phyloP scores from a whole-genome alignment of 305 asterid species.

The Petunia hybrid region DNA sequence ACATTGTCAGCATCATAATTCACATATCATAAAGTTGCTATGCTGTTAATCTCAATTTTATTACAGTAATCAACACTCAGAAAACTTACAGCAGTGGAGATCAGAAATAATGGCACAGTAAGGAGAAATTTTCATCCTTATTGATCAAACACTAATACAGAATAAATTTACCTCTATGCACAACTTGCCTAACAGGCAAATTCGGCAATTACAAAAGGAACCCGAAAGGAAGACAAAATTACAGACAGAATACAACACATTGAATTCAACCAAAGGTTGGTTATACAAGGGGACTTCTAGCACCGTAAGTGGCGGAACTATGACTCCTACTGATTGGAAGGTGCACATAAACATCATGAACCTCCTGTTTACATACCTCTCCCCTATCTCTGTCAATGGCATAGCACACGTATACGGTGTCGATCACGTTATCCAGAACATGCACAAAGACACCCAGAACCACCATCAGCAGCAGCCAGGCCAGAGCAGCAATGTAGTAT shows the following conservation, averaged over 20 bases:
- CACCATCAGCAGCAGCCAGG: slow-evolving; percentile 76
- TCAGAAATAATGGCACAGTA: not conserved
- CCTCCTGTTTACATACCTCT: slow-evolving; percentile 80
- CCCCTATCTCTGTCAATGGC: slow-evolving; percentile 87
- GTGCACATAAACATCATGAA: slow-evolving; percentile 90
- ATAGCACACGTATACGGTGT: slow-evolving; percentile 83
- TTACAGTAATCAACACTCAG: not conserved
- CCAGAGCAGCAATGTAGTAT: slow-evolving; percentile 67
- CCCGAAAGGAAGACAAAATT: slow-evolving; percentile 42
- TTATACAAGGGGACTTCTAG: slow-evolving; percentile 67
- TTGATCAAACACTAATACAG: slow-evolving; percentile 47
- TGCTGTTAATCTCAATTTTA: no score
- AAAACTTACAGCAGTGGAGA: not conserved
- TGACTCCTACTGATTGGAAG: slow-evolving; percentile 84
- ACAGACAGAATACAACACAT: slow-evolving; percentile 51
- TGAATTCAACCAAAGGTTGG: slow-evolving; percentile 1
- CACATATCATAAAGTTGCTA: not conserved
- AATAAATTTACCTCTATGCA: slow-evolving; percentile 47
- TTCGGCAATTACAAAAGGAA: slow-evolving; percentile 33
- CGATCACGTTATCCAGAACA: slow-evolving; percentile 76
- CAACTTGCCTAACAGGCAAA: slow-evolving; percentile 36
- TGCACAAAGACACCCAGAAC: slow-evolving; percentile 74
- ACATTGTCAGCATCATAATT: not conserved
- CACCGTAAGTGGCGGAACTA: slow-evolving; percentile 54
- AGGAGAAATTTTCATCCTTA: slow-evolving; percentile 34